Evolutionary conservation across 106 monocot species (phyloP).

Genomic region (Amphibolis antarctica): DNA sequence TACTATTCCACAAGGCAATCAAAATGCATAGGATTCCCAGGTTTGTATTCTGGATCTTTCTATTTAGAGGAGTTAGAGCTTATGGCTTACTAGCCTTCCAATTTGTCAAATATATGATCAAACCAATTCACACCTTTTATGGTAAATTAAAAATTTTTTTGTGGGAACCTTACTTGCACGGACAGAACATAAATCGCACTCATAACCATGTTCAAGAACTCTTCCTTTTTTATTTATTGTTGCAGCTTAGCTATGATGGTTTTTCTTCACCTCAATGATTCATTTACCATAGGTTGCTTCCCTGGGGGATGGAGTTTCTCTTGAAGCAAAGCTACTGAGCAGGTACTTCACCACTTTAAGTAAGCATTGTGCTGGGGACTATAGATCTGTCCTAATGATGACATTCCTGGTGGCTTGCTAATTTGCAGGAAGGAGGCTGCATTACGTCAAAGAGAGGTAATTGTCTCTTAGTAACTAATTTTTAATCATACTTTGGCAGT

Average conservation of each 20-base stretch:
- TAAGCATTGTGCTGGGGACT: not conserved
- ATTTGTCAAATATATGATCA: no score
- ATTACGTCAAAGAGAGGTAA: constrained; percentile 93
- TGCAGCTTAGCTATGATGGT: not conserved
- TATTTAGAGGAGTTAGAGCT: no score
- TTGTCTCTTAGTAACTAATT: not conserved
- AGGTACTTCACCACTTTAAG: constrained; percentile 33
- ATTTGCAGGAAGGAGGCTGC: constrained; percentile 92
- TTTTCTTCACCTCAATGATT: not conserved
- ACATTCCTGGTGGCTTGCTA: constrained; percentile 4
- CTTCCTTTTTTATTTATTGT: not conserved
- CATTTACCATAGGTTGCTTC: constrained; percentile 53
- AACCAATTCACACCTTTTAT: no score
- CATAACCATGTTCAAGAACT: no score
- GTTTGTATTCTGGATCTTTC: no score
- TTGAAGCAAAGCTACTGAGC: constrained; percentile 80
- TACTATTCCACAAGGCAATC: no score
- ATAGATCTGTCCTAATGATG: not conserved
- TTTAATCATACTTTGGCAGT: no score
- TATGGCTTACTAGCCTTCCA: no score
- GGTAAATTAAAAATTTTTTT: no score
- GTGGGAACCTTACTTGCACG: no score
- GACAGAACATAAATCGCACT: no score
- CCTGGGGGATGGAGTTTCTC: constrained; percentile 90
- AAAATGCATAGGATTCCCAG: no score